Evolutionary conservation across 192 early-diverging fungal species (phyloP).

Genomic region (Backusella westeae): DNA sequence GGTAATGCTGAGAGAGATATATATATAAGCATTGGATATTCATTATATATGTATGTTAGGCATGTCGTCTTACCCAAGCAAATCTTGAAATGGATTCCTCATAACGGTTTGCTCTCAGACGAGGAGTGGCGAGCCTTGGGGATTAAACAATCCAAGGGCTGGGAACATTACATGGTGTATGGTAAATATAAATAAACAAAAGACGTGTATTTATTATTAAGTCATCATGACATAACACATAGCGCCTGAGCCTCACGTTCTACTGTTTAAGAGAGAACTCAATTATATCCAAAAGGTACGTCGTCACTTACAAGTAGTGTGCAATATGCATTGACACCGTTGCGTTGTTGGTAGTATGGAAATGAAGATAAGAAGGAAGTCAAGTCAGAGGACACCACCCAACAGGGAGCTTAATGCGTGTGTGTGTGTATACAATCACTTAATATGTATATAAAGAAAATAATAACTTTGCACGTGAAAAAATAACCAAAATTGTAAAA

Average conservation of each 20-base stretch:
- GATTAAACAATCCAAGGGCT: constrained; percentile 46
- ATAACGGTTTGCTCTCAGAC: constrained; percentile 35
- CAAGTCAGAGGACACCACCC: not conserved
- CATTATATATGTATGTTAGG: constrained; percentile 4
- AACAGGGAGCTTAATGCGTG: not conserved
- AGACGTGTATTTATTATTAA: not conserved
- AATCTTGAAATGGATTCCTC: constrained; percentile 38
- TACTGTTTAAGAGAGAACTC: constrained; percentile 49
- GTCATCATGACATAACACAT: not conserved
- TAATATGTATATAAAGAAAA: not conserved
- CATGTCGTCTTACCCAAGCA: constrained; percentile 47
- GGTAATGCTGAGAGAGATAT: not conserved
- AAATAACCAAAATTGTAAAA: not conserved
- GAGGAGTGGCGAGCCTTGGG: constrained; percentile 46
- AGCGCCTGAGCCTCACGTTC: constrained; percentile 50
- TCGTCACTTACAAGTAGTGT: not conserved
- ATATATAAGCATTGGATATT: not conserved
- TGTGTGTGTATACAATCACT: no score
- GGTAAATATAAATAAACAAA: constrained; percentile 16
- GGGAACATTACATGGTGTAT: constrained; percentile 55
- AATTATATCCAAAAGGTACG: constrained; percentile 41
- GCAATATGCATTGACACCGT: no score
- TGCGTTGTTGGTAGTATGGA: not conserved
- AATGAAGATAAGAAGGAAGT: not conserved
- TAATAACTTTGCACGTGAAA: not conserved